Base-by-base conservation (phyloP, 2,329 filamentous ascomycete species). In the Fusarium sterilihyphosum region DNA sequence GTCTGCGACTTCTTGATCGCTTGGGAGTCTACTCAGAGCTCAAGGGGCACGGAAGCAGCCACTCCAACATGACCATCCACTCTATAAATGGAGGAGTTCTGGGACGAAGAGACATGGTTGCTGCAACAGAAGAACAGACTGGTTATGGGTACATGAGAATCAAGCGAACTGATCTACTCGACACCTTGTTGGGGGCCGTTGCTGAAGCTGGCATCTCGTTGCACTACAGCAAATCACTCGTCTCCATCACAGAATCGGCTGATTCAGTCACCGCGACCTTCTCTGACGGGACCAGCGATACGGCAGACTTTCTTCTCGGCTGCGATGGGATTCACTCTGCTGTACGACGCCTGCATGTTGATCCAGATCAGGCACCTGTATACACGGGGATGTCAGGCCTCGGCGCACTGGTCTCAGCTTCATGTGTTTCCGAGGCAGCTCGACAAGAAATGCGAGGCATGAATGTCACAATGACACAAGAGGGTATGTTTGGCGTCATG, bases 101-200 rank as follows among this genome's bases (percentile, higher is more conserved):
- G 16, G 59, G 59, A 3, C n/a, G 40, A 9, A 35, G 3, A 6
- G 59, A 61, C n/a, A 57, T 61, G 49, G 29, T 61, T 14, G 18
- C 18, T 16, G 47, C n/a, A n/a, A 49, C 47, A 8, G 43, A 18
- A 17, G 49, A 61, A 11, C 37, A 35, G 20, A 57, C 59, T 8
- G 59, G 59, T 5, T 61, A 56, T 20, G 59, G 59, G 9, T 61
- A 56, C 16, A 57, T 61, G 59, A 53, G 59, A n/a, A 26, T 61
- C 8, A 61, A 61, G 29, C n/a, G 59, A 37, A 57, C 29, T 26
- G 49, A 61, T 26, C 26, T 61, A 9, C 59, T 43, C 13, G 59
- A 41, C n/a, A 17, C 47, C 3, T 11, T 61, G 11, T 31, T 61
- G 29, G 9, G 9, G 8, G n/a, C 47, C 3, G 49, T n/a, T 24